Evolutionary conservation across 805 yeast species (phyloP).

Genomic region (Ogataea ganodermae): DNA sequence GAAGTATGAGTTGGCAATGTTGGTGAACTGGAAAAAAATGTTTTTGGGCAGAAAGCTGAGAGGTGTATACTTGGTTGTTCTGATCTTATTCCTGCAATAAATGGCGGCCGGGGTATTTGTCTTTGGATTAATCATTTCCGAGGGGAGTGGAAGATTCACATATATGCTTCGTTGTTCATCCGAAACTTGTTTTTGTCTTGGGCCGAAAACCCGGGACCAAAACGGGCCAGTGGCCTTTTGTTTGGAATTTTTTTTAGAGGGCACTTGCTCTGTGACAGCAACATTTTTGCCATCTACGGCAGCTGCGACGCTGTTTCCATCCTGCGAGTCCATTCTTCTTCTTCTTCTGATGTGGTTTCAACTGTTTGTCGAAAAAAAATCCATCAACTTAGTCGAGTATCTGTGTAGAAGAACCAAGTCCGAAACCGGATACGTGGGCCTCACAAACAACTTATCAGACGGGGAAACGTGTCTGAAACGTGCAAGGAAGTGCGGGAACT

Average conservation of each 20-base stretch:
- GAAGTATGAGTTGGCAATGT: slow-evolving; percentile 63
- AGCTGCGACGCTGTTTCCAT: not conserved
- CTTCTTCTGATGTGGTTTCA: not conserved
- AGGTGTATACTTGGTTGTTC: slow-evolving; percentile 66
- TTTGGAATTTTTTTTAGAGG: not conserved
- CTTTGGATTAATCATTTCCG: slow-evolving; percentile 54
- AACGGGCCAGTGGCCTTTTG: slow-evolving; percentile 8
- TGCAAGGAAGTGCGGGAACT: too few relatives aligned
- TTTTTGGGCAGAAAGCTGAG: slow-evolving; percentile 59
- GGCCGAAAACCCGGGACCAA: slow-evolving; percentile 7
- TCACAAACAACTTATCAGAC: too few relatives aligned
- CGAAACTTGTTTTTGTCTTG: slow-evolving; percentile 2
- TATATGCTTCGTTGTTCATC: slow-evolving; percentile 46
- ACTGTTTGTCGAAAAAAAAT: not conserved
- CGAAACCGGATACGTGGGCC: too few relatives aligned
- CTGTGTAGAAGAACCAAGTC: too few relatives aligned
- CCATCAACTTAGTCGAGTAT: not conserved
- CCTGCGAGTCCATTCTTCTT: slow-evolving; percentile 1
- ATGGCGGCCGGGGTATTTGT: slow-evolving; percentile 45
- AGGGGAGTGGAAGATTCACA: slow-evolving; percentile 62
- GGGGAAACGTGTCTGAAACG: too few relatives aligned
- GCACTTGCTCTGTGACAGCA: not conserved
- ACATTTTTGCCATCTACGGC: not conserved
- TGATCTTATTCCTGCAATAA: slow-evolving; percentile 57
- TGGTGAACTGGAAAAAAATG: slow-evolving; percentile 53